phyloP scores from a whole-genome alignment of 1,139 yeast genomes.

The Blastobotrys raffinosifermentans region DNA sequence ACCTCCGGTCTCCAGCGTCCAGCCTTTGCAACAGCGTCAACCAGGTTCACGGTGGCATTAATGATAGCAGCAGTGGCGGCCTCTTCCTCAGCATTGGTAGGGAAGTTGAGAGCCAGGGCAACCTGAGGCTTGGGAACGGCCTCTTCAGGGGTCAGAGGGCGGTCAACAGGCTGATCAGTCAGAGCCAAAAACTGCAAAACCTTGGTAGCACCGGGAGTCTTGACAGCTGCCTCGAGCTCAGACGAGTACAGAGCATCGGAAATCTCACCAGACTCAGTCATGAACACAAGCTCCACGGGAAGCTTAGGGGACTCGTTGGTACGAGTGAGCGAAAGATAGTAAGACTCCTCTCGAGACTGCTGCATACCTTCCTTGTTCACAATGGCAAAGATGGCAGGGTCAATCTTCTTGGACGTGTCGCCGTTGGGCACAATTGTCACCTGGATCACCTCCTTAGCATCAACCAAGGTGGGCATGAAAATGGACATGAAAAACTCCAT shows the following conservation, averaged over 20 bases:
- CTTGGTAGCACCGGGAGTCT: conserved; percentile 41
- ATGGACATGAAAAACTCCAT: conserved; percentile 53
- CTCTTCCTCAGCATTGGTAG: conserved; percentile 42
- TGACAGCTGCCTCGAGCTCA: conserved; percentile 45
- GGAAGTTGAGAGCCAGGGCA: conserved; percentile 45
- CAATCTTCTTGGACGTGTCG: conserved; percentile 37
- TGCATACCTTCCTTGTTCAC: conserved; percentile 85
- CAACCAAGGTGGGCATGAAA: conserved; percentile 43
- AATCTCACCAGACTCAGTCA: conserved; percentile 84
- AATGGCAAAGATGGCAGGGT: conserved; percentile 71
- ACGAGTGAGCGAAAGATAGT: conserved; percentile 77
- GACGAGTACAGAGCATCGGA: conserved; percentile 58
- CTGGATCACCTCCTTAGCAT: conserved; percentile 42
- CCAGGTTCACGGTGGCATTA: conserved; percentile 46
- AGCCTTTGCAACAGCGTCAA: conserved; percentile 48
- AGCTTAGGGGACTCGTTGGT: conserved; percentile 65
- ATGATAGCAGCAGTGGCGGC: conserved; percentile 46
- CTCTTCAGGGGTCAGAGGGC: conserved; percentile 50
- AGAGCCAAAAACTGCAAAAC: conserved; percentile 63
- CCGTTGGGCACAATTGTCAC: conserved; percentile 56
- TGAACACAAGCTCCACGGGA: conserved; percentile 72
- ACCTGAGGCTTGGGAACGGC: conserved; percentile 52
- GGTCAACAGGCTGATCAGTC: conserved; percentile 72
- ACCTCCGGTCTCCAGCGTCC: conserved; percentile 53
- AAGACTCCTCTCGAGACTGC: conserved; percentile 65